A percentile compares a stretch with the other conserved stretches of the same genome.
Evolutionary conservation across 352 stramenopile species (phyloP).

Genomic region (Phytophthora sp.): DNA sequence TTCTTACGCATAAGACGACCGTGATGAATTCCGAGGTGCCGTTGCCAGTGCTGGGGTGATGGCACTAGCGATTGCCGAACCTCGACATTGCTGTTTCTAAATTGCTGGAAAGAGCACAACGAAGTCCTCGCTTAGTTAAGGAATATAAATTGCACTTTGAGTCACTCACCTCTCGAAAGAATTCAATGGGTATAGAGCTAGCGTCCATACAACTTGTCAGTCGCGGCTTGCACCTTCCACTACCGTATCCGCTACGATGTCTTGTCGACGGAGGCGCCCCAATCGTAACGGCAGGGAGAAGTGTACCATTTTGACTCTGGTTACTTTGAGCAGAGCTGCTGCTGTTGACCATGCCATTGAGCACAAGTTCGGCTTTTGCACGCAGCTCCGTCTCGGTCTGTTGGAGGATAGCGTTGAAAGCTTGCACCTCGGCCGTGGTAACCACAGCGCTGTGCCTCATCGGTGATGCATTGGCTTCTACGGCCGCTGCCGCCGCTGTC

Average conservation of each 20-base stretch:
- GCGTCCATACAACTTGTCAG: conserved; percentile 11
- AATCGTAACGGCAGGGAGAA: conserved; percentile 33
- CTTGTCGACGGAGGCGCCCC: conserved; percentile 11
- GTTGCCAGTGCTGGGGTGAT: conserved; percentile 28
- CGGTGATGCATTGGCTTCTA: conserved; percentile 37
- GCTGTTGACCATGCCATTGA: conserved; percentile 68
- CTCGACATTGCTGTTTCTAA: conserved; percentile 46
- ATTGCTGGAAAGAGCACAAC: conserved; percentile 32
- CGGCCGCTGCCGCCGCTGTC: conserved; percentile 35
- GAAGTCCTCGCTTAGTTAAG: too few species aligned
- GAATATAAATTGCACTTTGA: neutral
- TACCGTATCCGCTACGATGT: conserved; percentile 12
- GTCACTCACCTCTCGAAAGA: conserved; percentile 49
- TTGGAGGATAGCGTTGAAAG: conserved; percentile 76
- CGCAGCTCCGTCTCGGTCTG: conserved; percentile 71
- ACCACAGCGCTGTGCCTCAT: conserved; percentile 36
- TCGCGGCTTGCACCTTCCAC: conserved; percentile 3
- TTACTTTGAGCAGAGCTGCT: conserved; percentile 35
- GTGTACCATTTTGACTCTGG: conserved; percentile 18
- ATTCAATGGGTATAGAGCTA: conserved; percentile 48
- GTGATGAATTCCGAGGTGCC: conserved; percentile 19
- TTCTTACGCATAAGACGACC: conserved; percentile 66
- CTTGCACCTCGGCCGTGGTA: conserved; percentile 41
- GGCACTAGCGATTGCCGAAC: conserved; percentile 26
- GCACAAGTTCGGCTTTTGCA: conserved; percentile 83